phyloP scores from a whole-genome alignment of 208 protist genomes.

The Trichomonas tenax region DNA sequence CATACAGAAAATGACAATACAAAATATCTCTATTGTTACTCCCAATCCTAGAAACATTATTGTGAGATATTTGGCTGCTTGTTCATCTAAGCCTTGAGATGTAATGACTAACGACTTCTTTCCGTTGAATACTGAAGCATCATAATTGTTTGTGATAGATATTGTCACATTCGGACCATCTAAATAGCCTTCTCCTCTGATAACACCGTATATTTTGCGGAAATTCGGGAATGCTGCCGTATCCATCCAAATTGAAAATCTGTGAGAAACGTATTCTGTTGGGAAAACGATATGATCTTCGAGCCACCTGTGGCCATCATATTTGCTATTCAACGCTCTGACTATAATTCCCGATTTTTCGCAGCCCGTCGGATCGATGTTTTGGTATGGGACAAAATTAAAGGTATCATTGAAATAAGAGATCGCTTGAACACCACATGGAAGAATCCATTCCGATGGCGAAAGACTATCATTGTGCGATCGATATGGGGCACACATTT shows the following conservation, averaged over 20 bases:
- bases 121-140: neutral
- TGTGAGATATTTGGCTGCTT: neutral
- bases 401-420: slow-evolving; percentile 13
- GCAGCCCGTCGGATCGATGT: neutral
- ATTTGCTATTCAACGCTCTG: neutral
- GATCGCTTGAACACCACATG: neutral
- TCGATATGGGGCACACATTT: neutral
- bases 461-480: neutral
- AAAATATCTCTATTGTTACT: neutral
- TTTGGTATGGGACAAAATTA: neutral
- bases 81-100: neutral
- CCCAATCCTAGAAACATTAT: neutral
- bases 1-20: neutral
- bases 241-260: slow-evolving; percentile 8
- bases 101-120: neutral
- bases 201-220: neutral
- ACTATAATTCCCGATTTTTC: neutral
- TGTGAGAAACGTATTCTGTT: neutral
- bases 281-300: neutral
- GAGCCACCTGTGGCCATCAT: neutral
- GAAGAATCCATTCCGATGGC: neutral
- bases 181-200: neutral
- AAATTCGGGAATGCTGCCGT: neutral
- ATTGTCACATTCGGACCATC: neutral
- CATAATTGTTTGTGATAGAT: neutral